Conservation (phyloP, 306 rosid species). For the Fragaria vesca region DNA sequence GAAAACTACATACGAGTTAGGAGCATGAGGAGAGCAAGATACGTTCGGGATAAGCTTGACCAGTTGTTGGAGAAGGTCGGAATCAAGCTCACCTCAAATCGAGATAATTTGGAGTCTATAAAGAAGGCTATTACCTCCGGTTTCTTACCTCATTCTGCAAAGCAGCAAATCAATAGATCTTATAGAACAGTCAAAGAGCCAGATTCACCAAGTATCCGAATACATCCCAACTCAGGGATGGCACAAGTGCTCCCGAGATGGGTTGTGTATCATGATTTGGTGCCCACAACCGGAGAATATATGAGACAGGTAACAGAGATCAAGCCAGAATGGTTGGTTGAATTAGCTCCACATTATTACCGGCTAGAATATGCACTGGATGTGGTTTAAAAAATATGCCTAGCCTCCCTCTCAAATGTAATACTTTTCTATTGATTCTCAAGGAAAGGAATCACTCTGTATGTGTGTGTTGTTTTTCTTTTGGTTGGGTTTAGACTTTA, state of each 20-base stretch:
- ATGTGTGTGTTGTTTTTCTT: too few species aligned
- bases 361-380: slow-evolving; percentile 52
- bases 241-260: slow-evolving; percentile 76
- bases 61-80: slow-evolving; percentile 80
- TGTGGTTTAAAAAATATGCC: slow-evolving; percentile 65
- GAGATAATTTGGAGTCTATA: slow-evolving; percentile 54
- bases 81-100: slow-evolving; percentile 60
- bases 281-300: slow-evolving; percentile 81
- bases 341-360: slow-evolving; percentile 90
- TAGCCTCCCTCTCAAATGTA: not conserved
- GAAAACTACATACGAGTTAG: slow-evolving; percentile 89
- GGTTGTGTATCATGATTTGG: slow-evolving; percentile 82
- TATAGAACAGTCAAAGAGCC: slow-evolving; percentile 65
- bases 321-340: slow-evolving; percentile 82
- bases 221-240: slow-evolving; percentile 88
- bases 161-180: slow-evolving; percentile 62
- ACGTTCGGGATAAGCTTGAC: slow-evolving; percentile 76
- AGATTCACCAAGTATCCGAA: slow-evolving; percentile 56
- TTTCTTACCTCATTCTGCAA: slow-evolving; percentile 73
- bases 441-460: too few species aligned
- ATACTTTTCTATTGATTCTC: too few species aligned
- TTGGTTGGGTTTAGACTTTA: too few species aligned
- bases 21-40: slow-evolving; percentile 92
- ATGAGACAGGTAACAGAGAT: slow-evolving; percentile 81
- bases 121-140: slow-evolving; percentile 85